Evolutionary conservation across 73 alveolate genomes (phyloP), one percentile per base, ranked within the genome.

Genomic region (Paramecium primaurelia): DNA sequence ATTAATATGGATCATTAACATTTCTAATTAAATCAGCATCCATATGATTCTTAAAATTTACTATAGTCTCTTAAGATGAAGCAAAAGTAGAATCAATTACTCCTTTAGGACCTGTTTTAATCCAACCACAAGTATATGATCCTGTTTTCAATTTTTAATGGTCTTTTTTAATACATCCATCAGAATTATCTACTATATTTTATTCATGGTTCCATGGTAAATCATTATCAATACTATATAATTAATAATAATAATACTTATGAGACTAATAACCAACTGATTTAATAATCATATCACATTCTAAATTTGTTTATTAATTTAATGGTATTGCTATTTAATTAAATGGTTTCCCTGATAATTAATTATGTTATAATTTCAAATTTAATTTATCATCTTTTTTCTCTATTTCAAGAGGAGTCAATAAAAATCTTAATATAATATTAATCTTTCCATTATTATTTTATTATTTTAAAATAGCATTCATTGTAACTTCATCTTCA

Each of bases 101-200:
- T 40, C 99, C 99, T 25, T 58, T 36, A 0, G 99, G 99, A 4
- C 99, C 99, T 18, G 98, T 92, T 68, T 95, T 96, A 11, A 93
- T 94, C 99, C 99, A 96, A 42, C 99, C 99, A n/a, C 97, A 87
- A 22, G 95, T 96, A 86, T 95, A 96, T 4, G 64, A 80, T 22
- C 98, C 98, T 22, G 51, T 90, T 60, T 92, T 28, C 37, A 93
- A 54, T 34, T 92, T 77, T 4, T 83, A 92, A 69, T 59, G 49
- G 51, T 51, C 49, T n/a, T 93, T 40, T 26, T 40, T 45, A 4
- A 93, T 28, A 75, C 88, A 89, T 18, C 95, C 96, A 89, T 89
- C 75, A 2, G 86, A 60, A 71, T 89, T 71, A 16, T 77, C 91
- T 26, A 89, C 18, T 32, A 71, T 45, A 68, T 89, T 71, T 51